Conservation (phyloP, 108 stramenopile genomes). For the Nannochloropsis salina region DNA sequence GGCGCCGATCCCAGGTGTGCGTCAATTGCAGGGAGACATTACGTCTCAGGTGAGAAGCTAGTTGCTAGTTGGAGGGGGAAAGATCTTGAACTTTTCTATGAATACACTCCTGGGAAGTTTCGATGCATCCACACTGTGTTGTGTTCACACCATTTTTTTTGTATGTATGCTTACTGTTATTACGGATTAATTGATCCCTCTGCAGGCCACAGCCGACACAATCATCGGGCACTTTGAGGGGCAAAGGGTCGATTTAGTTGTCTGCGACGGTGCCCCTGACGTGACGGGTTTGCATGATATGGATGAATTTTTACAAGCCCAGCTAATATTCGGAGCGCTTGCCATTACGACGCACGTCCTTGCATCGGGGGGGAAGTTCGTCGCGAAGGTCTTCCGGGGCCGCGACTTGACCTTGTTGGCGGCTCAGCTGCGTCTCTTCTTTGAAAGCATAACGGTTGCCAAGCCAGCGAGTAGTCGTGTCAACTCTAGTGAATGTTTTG, state of each 20-base stretch:
- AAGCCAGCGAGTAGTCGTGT: constrained; percentile 78
- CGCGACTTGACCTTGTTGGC: constrained; percentile 79
- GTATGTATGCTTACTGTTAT: neutral
- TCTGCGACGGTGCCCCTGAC: constrained; percentile 98
- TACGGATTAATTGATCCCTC: neutral
- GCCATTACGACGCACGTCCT: constrained; percentile 85
- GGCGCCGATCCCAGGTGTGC: constrained; percentile 88
- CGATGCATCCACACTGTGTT: too few relatives aligned
- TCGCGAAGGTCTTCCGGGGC: constrained; percentile 96
- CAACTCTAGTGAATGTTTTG: constrained; percentile 80
- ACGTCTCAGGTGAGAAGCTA: constrained; percentile 58
- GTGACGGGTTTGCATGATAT: constrained; percentile 88
- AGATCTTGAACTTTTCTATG: neutral
- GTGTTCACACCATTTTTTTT: neutral
- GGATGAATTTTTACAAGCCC: constrained; percentile 87
- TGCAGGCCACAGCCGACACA: constrained; percentile 55
- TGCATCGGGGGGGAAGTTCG: constrained; percentile 75
- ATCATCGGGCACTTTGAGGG: constrained; percentile 75
- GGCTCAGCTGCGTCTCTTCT: constrained; percentile 78
- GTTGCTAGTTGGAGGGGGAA: neutral
- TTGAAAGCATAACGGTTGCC: constrained; percentile 60
- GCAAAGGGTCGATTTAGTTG: constrained; percentile 79
- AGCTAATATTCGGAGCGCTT: constrained; percentile 83
- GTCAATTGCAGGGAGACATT: constrained; percentile 85
- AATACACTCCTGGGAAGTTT: too few relatives aligned